A percentile compares a stretch with the other conserved stretches of the same genome.
These are phyloP conservation scores for Aspergillus sojae DNA, from an alignment of 2,329 filamentous ascomycete species.

Conservation along the genomic window DNA sequence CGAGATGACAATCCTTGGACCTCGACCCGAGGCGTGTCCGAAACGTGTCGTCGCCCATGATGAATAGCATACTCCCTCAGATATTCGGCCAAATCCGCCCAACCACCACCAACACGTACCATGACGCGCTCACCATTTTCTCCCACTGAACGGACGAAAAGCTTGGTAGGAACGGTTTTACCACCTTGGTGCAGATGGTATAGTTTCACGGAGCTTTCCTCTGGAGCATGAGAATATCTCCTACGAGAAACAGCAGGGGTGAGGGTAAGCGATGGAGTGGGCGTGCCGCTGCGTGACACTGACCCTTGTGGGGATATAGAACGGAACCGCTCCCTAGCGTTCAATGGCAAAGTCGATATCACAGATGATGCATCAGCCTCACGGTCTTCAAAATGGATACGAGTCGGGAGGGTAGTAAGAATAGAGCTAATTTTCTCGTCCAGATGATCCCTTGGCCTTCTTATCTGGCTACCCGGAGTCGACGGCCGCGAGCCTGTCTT, in stretches of 20 bases:
- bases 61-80: slow-evolving; percentile 90
- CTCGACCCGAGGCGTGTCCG: slow-evolving; percentile 57
- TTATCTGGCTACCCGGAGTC: slow-evolving; percentile 42
- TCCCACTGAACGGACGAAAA: slow-evolving; percentile 90
- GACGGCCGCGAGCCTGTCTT: slow-evolving; percentile 38
- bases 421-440: slow-evolving; percentile 80
- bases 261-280: slow-evolving; percentile 69
- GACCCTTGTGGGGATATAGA: slow-evolving; percentile 37
- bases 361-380: slow-evolving; percentile 36
- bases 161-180: slow-evolving; percentile 85
- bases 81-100: slow-evolving; percentile 95
- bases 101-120: slow-evolving; percentile 97
- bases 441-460: slow-evolving; percentile 65
- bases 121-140: slow-evolving; percentile 90
- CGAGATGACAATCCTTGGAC: slow-evolving; percentile 52
- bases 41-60: slow-evolving; percentile 72
- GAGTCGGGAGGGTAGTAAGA: slow-evolving; percentile 74
- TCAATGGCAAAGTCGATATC: slow-evolving; percentile 37
- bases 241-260: slow-evolving; percentile 56
- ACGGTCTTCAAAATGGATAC: slow-evolving; percentile 67
- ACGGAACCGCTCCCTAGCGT: slow-evolving; percentile 45
- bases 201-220: slow-evolving; percentile 77
- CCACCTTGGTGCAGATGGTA: slow-evolving; percentile 88
- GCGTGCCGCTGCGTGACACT: slow-evolving; percentile 54
- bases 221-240: slow-evolving; percentile 40